Conservation (phyloP, 257 asterid species). For the Solanum peruvianum region DNA sequence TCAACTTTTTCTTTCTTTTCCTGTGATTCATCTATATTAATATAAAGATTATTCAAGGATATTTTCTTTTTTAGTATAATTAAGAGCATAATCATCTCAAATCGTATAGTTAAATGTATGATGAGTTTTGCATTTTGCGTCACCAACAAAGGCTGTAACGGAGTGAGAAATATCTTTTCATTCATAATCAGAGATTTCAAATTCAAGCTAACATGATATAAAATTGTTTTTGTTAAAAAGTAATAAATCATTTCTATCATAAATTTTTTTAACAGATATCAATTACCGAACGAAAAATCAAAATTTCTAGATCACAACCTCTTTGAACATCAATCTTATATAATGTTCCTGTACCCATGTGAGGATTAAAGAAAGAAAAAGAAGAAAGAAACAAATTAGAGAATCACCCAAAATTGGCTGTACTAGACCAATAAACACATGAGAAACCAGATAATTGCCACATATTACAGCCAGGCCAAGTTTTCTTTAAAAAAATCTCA, state of each 20-base stretch:
- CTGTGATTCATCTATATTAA: neutral
- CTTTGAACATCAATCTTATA: too few relatives aligned
- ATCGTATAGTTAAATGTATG: neutral
- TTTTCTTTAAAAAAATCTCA: neutral
- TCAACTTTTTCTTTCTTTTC: neutral
- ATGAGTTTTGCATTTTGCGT: neutral
- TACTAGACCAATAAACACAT: neutral
- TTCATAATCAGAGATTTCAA: neutral
- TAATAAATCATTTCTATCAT: fast-evolving
- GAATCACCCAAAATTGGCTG: neutral
- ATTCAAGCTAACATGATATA: neutral
- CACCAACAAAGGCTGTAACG: neutral
- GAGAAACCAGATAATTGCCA: neutral
- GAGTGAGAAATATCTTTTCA: neutral
- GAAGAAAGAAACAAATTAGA: neutral
- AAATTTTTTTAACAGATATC: too few relatives aligned
- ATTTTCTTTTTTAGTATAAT: too few relatives aligned
- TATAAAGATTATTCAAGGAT: neutral
- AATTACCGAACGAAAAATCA: too few relatives aligned
- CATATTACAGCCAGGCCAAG: neutral
- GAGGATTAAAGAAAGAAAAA: neutral
- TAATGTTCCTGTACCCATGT: too few relatives aligned
- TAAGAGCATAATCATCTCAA: too few relatives aligned
- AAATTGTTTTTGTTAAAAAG: neutral
- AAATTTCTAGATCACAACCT: too few relatives aligned